Evolutionary conservation across 1,284 basidiomycete genomes (phyloP), one percentile per base, ranked within the genome.

Genomic region (Sporisorium reilianum): DNA sequence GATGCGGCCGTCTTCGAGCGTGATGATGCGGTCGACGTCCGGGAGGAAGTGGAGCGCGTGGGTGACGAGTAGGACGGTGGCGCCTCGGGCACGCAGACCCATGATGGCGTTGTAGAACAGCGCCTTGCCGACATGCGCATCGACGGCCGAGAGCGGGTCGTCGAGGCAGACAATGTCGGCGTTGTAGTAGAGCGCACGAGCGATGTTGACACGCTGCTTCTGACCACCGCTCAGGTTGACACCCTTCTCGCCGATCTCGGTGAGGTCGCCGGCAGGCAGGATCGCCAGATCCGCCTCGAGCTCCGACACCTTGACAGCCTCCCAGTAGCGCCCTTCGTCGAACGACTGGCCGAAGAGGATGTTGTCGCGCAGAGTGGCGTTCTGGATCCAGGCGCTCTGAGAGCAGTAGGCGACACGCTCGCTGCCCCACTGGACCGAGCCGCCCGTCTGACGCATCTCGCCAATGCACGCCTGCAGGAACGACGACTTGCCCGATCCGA

Each of bases 381-480:
- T 93, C 83, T 94, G 93, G 57, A 96, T 95, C 93, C 94, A 96
- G 2, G 93, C 91, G 25, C 88, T 90, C 84, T 94, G 93, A 4
- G 93, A 89, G 82, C 92, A 94, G 85, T 94, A 95, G 0, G 89
- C 91, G 1, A 94, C 75, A 28, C 74, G 65, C 48, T 76, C 56
- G 26, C 73, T 70, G n/a, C 80, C 78, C 82, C 81, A 84, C 12
- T 65, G 75, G 11, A 84, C 72, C 4, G 69, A 58, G 12, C 83
- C 83, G 2, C 36, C 22, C 10, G 63, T 71, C 61, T 73, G 62
- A 14, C 71, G 69, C 80, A 84, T 84, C 73, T 84, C 83, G 30
- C 83, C 83, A 25, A 83, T 72, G 55, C 75, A 75, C 11, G 79
- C 82, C 30, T 80, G 72, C 2, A 84, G 66, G 52, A 84, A 68